These are phyloP conservation scores for Pulicaria dysenterica DNA, from an alignment of 129 eudicot species.

Conservation along the genomic window DNA sequence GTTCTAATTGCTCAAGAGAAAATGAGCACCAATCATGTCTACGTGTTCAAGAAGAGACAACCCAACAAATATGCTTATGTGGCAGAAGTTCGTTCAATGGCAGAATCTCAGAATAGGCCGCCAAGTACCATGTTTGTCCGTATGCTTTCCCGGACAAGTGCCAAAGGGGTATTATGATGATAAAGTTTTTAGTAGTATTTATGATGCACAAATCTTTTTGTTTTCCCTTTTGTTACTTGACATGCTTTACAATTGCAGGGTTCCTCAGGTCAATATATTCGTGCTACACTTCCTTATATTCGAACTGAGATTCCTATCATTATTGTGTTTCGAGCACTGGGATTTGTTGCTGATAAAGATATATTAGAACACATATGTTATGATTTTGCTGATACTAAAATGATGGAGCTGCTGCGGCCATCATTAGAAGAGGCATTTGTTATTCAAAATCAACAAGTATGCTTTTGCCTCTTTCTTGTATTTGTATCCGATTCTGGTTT, in stretches of 20 bases:
- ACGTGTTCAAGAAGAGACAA: conserved; percentile 92
- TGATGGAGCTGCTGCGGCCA: conserved; percentile 98
- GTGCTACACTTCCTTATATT: conserved; percentile 93
- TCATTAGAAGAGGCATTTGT: conserved; percentile 98
- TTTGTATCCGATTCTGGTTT: conserved; percentile 6
- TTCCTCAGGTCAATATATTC: conserved; percentile 90
- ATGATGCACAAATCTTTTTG: too few relatives aligned
- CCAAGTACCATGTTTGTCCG: conserved; percentile 96
- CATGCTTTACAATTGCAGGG: conserved; percentile 53
- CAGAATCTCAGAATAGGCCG: conserved; percentile 86
- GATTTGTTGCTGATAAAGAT: conserved; percentile 97
- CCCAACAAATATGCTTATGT: conserved; percentile 96
- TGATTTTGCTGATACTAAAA: conserved; percentile 90
- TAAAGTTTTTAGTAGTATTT: neutral
- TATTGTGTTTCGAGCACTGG: conserved; percentile 86
- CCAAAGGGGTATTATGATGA: conserved; percentile 74
- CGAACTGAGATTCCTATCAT: conserved; percentile 87
- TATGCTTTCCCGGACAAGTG: conserved; percentile 89
- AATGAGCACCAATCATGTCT: conserved; percentile 97
- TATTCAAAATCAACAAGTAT: conserved; percentile 89
- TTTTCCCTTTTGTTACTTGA: neutral
- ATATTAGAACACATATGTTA: conserved; percentile 90
- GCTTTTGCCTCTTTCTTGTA: conserved; percentile 4
- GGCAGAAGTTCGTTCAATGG: conserved; percentile 93
- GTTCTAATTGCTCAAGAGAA: conserved; percentile 96